A percentile compares a stretch with the other conserved stretches of the same genome.
phyloP scores from a whole-genome alignment of 2,329 filamentous ascomycete species.

The Cryphonectria nitschkei region DNA sequence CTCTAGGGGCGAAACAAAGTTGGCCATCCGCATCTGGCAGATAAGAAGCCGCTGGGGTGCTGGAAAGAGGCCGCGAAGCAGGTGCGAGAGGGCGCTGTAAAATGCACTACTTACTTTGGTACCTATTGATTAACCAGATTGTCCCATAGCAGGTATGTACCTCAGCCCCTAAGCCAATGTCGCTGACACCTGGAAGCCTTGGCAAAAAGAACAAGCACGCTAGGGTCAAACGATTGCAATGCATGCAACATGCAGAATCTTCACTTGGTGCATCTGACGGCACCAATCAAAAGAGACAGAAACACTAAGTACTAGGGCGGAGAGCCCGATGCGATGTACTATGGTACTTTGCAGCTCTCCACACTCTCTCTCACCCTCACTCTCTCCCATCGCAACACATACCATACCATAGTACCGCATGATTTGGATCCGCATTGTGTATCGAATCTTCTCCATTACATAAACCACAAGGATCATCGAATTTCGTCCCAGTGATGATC shows the following conservation, averaged over 20 bases:
- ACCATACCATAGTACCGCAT: background rate
- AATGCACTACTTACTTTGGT: background rate
- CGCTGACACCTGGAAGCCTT: background rate
- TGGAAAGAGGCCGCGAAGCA: background rate
- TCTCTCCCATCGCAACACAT: background rate
- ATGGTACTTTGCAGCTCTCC: background rate
- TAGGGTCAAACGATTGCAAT: background rate
- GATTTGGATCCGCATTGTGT: background rate
- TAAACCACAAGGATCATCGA: conserved; percentile 2
- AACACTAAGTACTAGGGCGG: background rate
- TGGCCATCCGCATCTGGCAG: background rate
- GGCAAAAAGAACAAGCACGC: background rate
- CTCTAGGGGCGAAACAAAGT: background rate
- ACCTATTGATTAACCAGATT: background rate
- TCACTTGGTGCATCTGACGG: background rate
- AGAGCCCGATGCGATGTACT: background rate
- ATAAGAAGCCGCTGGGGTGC: background rate
- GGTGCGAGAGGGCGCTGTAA: too few relatives aligned
- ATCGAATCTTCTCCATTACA: background rate
- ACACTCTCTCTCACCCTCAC: background rate
- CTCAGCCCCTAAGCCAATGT: background rate
- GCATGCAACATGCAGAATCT: background rate
- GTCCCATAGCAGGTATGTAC: background rate
- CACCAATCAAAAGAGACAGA: too few relatives aligned
- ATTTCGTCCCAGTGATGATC: background rate